A percentile compares a stretch with the other conserved stretches of the same genome.
These are phyloP conservation scores for Arabidopsis arenosa DNA, from an alignment of 345 rosid species.

Conservation along the genomic window DNA sequence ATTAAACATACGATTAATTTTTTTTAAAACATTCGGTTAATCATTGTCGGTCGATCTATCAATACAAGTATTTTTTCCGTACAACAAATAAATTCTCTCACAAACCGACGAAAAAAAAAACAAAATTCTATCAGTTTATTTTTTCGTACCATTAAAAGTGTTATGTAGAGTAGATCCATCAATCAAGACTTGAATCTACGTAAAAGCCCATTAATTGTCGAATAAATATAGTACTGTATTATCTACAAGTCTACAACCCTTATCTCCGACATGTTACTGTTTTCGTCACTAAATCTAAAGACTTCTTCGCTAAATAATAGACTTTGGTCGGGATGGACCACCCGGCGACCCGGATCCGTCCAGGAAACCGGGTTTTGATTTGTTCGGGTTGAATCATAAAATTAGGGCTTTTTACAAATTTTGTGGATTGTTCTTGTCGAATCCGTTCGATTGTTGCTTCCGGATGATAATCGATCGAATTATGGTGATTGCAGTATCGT, in stretches of 20 bases:
- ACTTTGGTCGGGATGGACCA: background rate
- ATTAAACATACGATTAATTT: background rate
- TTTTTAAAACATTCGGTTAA: background rate
- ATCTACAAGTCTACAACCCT: background rate
- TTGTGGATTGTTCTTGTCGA: slow-evolving; percentile 11
- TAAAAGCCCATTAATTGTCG: too few relatives aligned
- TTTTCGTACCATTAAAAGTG: background rate
- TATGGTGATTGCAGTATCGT: slow-evolving; percentile 41
- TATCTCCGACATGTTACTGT: slow-evolving; percentile 23
- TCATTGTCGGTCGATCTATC: background rate
- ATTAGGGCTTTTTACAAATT: background rate
- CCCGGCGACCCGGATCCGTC: slow-evolving; percentile 21
- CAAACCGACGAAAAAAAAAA: background rate
- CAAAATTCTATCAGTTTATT: background rate
- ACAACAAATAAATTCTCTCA: background rate
- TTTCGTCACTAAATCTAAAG: background rate
- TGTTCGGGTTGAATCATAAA: background rate
- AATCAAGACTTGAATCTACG: slow-evolving; percentile 9
- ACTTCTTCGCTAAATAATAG: background rate
- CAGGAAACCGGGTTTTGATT: slow-evolving; percentile 5
- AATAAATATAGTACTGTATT: too few relatives aligned
- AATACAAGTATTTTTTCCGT: background rate
- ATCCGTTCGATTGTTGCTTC: background rate
- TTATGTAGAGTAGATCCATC: background rate
- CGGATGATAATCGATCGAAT: slow-evolving; percentile 7